Evolutionary conservation across 768 basidiomycete species (phyloP).

Genomic region (Boletus rubropictus): DNA sequence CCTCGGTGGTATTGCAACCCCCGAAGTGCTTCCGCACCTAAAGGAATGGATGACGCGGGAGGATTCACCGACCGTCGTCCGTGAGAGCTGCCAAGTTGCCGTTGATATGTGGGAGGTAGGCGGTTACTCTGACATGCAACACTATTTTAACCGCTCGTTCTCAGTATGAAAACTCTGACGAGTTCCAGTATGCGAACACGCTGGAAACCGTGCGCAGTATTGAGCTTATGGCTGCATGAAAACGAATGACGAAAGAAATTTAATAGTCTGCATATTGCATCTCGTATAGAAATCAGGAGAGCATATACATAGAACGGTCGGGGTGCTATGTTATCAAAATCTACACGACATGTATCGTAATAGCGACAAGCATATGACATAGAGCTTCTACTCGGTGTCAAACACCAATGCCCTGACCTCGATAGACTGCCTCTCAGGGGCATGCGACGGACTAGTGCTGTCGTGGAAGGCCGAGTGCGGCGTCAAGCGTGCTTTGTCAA

Average conservation of each 20-base stretch:
- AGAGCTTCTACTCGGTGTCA: constrained; percentile 28
- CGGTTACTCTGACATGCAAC: neutral
- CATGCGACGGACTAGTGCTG: constrained; percentile 28
- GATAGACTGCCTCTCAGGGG: constrained; percentile 39
- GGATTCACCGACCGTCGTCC: constrained; percentile 83
- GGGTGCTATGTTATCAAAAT: neutral
- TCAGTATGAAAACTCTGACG: constrained; percentile 74
- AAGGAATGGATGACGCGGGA: constrained; percentile 75
- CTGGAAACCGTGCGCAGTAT: constrained; percentile 24
- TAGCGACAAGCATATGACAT: neutral
- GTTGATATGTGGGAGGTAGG: constrained; percentile 95
- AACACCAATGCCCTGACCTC: constrained; percentile 42
- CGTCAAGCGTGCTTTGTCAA: constrained; percentile 36
- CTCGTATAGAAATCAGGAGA: neutral
- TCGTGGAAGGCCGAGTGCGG: constrained; percentile 42
- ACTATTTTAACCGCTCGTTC: neutral
- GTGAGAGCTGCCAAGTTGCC: constrained; percentile 93
- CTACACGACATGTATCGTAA: neutral
- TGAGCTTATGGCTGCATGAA: constrained; percentile 16
- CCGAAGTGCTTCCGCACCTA: constrained; percentile 82
- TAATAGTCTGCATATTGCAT: neutral
- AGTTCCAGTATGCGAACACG: constrained; percentile 74
- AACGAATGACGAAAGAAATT: neutral
- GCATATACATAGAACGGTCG: neutral
- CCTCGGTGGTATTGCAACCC: constrained; percentile 92